These are phyloP conservation scores for Plenodomus tracheiphilus DNA, from an alignment of 2,329 filamentous ascomycete genomes.

Conservation along the genomic window DNA sequence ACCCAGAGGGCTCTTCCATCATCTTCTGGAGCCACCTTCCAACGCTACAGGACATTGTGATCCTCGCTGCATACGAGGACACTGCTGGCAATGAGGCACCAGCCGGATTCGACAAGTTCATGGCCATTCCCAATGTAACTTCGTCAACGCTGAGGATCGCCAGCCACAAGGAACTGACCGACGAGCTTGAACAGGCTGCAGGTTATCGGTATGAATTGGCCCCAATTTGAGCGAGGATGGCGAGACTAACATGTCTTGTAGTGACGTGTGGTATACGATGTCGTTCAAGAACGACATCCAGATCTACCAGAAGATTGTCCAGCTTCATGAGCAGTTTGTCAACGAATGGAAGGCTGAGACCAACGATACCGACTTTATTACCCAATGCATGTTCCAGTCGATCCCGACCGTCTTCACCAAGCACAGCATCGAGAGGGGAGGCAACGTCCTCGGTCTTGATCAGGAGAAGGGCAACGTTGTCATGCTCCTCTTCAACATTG, in stretches of 20 bases:
- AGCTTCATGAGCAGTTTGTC: constrained; percentile 23
- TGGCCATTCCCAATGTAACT: constrained; percentile 17
- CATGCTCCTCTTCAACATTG: constrained; percentile 23
- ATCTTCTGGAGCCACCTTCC: constrained; percentile 30
- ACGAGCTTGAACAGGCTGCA: constrained; percentile 26
- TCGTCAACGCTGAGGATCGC: constrained; percentile 22
- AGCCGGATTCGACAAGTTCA: constrained; percentile 21
- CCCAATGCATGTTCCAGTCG: constrained; percentile 30
- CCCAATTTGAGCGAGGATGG: too few species aligned
- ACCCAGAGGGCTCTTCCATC: constrained; percentile 24
- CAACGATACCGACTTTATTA: constrained; percentile 23
- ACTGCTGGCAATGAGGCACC: constrained; percentile 21
- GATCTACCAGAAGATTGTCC: constrained; percentile 22
- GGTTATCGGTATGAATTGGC: constrained; percentile 24
- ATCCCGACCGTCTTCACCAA: constrained; percentile 19
- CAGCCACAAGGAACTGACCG: constrained; percentile 26
- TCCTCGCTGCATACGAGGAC: constrained; percentile 26
- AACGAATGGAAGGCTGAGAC: constrained; percentile 16
- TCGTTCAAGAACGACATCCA: constrained; percentile 25
- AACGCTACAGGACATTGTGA: constrained; percentile 15
- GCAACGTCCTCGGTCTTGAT: constrained; percentile 33
- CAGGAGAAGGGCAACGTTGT: constrained; percentile 18
- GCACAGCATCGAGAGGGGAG: constrained; percentile 23
- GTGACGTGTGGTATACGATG: constrained; percentile 29
- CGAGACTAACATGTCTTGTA: constrained; percentile 6